phyloP scores from a whole-genome alignment of 495 filamentous ascomycete species.

The Glarea lozoyensis region DNA sequence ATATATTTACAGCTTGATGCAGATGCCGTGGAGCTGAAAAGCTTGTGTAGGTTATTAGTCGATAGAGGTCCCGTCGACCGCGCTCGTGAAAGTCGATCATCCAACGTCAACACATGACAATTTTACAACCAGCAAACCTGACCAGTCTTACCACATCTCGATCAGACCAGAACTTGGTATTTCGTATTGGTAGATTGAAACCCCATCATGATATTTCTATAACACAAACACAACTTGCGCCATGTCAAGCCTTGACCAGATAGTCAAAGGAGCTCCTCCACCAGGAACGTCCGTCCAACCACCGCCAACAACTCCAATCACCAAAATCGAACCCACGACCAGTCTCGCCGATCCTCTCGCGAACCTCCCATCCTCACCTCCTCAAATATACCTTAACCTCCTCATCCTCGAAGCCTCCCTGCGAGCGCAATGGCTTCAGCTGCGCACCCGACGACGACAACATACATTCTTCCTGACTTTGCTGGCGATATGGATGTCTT shows the following conservation, averaged over 20 bases:
- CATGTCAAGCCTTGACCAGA: conserved; percentile 62
- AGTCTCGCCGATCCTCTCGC: conserved; percentile 59
- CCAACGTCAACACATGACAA: no score
- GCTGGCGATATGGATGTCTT: conserved; percentile 67
- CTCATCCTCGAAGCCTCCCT: conserved; percentile 93
- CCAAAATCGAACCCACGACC: conserved; percentile 31
- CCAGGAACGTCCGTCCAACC: conserved; percentile 33
- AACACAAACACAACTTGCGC: conserved; percentile 21
- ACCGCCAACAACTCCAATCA: conserved; percentile 30
- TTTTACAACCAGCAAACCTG: no score
- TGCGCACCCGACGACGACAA: conserved; percentile 80
- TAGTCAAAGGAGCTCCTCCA: conserved; percentile 74
- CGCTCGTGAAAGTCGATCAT: no score
- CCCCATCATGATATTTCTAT: conserved; percentile 11
- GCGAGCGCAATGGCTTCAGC: conserved; percentile 81
- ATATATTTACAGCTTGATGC: no score
- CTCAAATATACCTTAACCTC: conserved; percentile 98
- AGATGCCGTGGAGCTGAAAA: no score
- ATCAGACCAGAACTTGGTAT: no score
- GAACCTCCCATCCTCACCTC: conserved; percentile 72
- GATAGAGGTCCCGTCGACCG: no score
- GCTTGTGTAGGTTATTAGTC: no score
- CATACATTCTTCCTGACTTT: conserved; percentile 90
- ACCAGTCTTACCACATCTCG: no score
- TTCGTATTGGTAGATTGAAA: no score